These are phyloP conservation scores for Emmonsiellopsis sp. DNA, from an alignment of 2,329 filamentous ascomycete genomes.

Conservation along the genomic window DNA sequence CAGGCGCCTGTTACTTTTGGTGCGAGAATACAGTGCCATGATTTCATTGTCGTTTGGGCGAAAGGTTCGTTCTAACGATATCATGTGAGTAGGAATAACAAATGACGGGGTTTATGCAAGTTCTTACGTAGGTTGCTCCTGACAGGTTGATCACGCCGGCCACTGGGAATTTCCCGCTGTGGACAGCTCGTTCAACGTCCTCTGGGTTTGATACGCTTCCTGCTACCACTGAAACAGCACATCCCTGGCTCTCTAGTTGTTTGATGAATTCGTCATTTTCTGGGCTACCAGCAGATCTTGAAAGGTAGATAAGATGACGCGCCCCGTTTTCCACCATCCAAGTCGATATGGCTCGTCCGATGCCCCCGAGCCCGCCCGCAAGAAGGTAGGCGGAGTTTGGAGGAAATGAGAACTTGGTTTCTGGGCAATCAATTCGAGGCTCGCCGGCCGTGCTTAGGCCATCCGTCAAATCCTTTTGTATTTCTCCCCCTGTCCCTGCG, in stretches of 20 bases:
- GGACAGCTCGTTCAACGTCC: conserved; percentile 13
- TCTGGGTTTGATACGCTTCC: conserved; percentile 1
- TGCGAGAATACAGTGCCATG: conserved; percentile 12
- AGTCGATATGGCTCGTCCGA: conserved; percentile 3
- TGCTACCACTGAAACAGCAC: background rate
- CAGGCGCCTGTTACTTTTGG: conserved; percentile 21
- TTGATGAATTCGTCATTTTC: conserved; percentile 6
- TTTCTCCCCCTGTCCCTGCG: too few relatives aligned
- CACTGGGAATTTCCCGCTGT: conserved; percentile 5
- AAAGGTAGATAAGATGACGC: conserved; percentile 21
- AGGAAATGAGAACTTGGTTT: background rate
- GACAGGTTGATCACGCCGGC: conserved; percentile 3
- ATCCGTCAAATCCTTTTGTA: too few relatives aligned
- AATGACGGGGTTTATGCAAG: background rate
- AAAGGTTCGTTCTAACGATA: conserved; percentile 5
- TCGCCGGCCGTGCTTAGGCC: too few relatives aligned
- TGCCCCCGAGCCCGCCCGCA: conserved; percentile 7
- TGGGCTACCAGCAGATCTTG: conserved; percentile 10
- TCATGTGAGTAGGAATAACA: background rate
- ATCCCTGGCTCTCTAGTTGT: conserved; percentile 12
- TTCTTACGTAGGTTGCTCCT: background rate
- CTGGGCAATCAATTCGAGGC: too few relatives aligned
- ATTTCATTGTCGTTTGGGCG: conserved; percentile 6
- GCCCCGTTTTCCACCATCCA: conserved; percentile 19
- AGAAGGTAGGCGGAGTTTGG: background rate